A percentile compares a stretch with the other conserved stretches of the same genome.
phyloP scores from a whole-genome alignment of 2,329 filamentous ascomycete genomes.

The Mollisia scopiformis region DNA sequence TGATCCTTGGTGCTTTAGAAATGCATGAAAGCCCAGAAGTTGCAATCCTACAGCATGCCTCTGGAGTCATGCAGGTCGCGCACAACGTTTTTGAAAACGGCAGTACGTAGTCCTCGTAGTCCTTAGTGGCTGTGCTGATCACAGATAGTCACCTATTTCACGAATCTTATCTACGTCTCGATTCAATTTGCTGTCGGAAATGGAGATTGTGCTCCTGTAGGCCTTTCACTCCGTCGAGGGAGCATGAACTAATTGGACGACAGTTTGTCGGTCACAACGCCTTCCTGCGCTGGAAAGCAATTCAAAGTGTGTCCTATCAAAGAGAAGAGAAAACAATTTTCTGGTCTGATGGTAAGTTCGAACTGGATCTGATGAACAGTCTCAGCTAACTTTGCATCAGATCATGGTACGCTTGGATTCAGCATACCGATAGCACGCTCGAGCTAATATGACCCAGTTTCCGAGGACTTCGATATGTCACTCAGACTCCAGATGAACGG shows the following conservation, averaged over 20 bases:
- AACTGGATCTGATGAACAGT: background rate
- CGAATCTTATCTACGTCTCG: conserved; percentile 74
- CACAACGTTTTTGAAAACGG: conserved; percentile 70
- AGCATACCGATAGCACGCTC: background rate
- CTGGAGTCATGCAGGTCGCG: conserved; percentile 78
- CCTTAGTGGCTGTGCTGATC: background rate
- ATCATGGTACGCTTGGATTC: background rate
- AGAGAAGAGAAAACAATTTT: conserved; percentile 48
- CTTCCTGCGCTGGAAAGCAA: conserved; percentile 69
- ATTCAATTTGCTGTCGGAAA: conserved; percentile 72
- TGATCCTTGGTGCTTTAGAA: conserved; percentile 73
- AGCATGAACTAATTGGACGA: background rate
- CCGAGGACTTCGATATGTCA: conserved; percentile 77
- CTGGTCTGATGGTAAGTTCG: conserved; percentile 15
- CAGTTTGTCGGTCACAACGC: conserved; percentile 77
- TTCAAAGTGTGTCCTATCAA: conserved; percentile 59
- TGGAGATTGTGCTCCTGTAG: conserved; percentile 58
- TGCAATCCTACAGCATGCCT: conserved; percentile 76
- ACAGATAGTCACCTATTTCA: conserved; percentile 63
- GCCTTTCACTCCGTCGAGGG: background rate
- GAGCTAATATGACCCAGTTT: conserved; percentile 48
- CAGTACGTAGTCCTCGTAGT: background rate
- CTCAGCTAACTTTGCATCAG: background rate
- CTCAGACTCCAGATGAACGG: conserved; percentile 69
- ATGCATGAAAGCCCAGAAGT: conserved; percentile 81